phyloP scores from a whole-genome alignment of 106 monocot species.

The Agapanthus africanus region DNA sequence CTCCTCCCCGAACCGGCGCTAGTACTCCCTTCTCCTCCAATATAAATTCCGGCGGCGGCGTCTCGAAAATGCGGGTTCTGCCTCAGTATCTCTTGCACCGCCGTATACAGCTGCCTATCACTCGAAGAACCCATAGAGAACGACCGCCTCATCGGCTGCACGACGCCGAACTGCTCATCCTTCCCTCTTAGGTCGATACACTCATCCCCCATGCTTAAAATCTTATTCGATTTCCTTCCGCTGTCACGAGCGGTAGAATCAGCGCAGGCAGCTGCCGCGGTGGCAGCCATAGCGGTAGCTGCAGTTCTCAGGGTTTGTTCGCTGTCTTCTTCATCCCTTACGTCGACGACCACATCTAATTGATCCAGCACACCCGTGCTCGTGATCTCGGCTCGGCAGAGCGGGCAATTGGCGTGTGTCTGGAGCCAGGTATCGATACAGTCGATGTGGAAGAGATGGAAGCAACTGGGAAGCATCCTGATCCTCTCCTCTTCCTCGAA shows the following conservation, averaged over 20 bases:
- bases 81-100: slow-evolving; percentile 29
- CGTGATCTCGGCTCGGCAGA: slow-evolving; percentile 41
- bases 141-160: slow-evolving; percentile 46
- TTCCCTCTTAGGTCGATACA: slow-evolving; percentile 32
- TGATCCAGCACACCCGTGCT: not conserved
- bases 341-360: slow-evolving; percentile 12
- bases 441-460: slow-evolving; percentile 70
- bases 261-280: not conserved
- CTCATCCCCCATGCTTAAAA: slow-evolving; percentile 43
- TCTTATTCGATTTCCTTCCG: slow-evolving; percentile 15
- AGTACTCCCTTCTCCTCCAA: not conserved
- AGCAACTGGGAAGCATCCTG: slow-evolving; percentile 46
- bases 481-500: slow-evolving; percentile 47
- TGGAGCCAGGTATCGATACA: slow-evolving; percentile 80
- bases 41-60: not conserved
- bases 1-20: slow-evolving; percentile 4
- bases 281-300: not conserved
- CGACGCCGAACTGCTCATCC: slow-evolving; percentile 28
- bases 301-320: not conserved
- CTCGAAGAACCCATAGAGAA: slow-evolving; percentile 43
- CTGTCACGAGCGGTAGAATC: not conserved
- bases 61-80: not conserved
- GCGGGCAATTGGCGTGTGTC: slow-evolving; percentile 52
- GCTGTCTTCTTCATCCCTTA: not conserved
- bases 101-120: slow-evolving; percentile 26